Base-by-base conservation (phyloP, 495 filamentous ascomycete genomes). In the Entonaema liquescens region DNA sequence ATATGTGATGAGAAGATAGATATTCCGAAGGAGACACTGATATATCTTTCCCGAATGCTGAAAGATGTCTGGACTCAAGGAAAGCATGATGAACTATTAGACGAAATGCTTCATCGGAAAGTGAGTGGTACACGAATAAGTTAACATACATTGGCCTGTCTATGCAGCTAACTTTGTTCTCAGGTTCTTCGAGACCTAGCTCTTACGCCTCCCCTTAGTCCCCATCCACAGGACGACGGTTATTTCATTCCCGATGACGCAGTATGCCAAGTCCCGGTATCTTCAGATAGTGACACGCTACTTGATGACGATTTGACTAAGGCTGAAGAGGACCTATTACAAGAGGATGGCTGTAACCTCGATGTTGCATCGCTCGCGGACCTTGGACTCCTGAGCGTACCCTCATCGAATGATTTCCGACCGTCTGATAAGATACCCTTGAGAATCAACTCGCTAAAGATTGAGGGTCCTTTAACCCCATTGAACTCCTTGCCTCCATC, bases 191-290 rank as follows among this genome's bases (percentile, higher is more conserved):
- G 36, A 35, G 63, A 72, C 26, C 7, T 67, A 38, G 28, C 65
- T 64, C 59, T 90, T 28, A 89, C 89, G 11, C 90, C 89, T 29
- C 89, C 88, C 12, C 76, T 92, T 11, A 84, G 87, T 40, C 88
- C 89, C 2, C 56, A 78, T 17, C 69, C 76, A 5, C 80, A 79
- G 8, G 54, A 80, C 1, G 40, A 69, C 12, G 74, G 78, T 19
- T 79, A 80, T 35, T 89, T 82, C 49, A 60, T 86, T 28, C 84
- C 86, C 8, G 82, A 83, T 8, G 81, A 81, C 3, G 76, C 79
- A 9, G 77, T 53, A 5, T 87, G 82, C 62, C 74, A 83, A 61
- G 47, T 91, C n/a, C 85, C 88, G 4, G 65, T 86, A 5, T 78
- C 84, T 0, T 87, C 87, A n/a, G 83, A 88, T 61, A 73, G 74